A percentile compares a stretch with the other conserved stretches of the same genome.
Conservation (phyloP, 2,329 filamentous ascomycete species). For the Aspergillus flavus region DNA sequence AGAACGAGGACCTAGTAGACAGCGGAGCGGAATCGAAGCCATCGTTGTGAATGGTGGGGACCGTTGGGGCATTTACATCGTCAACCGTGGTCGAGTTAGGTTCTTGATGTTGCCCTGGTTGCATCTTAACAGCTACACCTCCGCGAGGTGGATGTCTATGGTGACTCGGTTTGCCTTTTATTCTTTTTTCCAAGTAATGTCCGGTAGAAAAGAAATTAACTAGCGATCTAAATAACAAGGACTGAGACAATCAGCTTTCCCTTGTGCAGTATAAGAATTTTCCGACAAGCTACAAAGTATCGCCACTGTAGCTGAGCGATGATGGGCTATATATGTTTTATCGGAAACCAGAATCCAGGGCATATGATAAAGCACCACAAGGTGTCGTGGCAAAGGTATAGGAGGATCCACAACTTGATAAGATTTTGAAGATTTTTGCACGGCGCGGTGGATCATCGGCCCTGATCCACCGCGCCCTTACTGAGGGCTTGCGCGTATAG, state of each 20-base stretch:
- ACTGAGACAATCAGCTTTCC: neutral
- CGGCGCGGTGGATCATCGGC: neutral
- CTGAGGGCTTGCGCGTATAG: neutral
- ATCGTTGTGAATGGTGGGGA: neutral
- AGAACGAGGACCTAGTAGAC: slow-evolving; percentile 1
- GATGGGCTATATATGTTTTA: neutral
- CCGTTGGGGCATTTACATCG: neutral
- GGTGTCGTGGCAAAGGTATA: neutral
- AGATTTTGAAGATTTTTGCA: slow-evolving; percentile 6
- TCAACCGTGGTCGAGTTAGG: neutral
- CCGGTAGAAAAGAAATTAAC: neutral
- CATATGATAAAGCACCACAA: neutral
- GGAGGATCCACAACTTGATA: neutral
- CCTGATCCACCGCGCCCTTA: neutral
- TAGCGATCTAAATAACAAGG: neutral
- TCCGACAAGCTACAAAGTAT: neutral
- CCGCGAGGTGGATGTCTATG: neutral
- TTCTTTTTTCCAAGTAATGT: neutral
- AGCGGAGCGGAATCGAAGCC: slow-evolving; percentile 1
- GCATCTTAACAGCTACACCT: neutral
- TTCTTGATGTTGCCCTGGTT: neutral
- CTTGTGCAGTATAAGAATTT: neutral
- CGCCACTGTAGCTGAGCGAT: neutral
- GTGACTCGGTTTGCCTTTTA: neutral
- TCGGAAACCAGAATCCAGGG: slow-evolving; percentile 5